Conservation (phyloP, 2,329 filamentous ascomycete species). For the Cadophora malorum region DNA sequence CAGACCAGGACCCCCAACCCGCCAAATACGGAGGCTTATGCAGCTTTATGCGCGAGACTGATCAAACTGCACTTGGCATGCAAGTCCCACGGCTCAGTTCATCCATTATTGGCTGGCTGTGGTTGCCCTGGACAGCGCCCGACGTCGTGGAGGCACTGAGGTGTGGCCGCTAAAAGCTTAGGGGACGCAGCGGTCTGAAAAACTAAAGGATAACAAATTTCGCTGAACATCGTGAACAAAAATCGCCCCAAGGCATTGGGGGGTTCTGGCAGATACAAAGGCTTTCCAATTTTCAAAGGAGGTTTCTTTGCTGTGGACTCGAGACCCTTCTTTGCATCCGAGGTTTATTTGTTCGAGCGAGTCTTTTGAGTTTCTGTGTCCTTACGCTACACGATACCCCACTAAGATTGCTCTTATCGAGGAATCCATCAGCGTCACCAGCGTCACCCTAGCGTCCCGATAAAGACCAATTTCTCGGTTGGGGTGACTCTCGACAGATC, state of each 20-base stretch:
- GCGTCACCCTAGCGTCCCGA: conserved; percentile 17
- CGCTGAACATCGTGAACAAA: conserved; percentile 13
- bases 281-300: background rate
- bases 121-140: conserved; percentile 22
- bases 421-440: conserved; percentile 10
- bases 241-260: conserved; percentile 10
- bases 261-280: conserved; percentile 5
- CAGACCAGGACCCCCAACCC: conserved; percentile 29
- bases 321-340: background rate
- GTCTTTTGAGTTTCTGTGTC: background rate
- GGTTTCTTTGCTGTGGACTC: background rate
- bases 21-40: conserved; percentile 25
- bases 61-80: conserved; percentile 24
- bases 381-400: conserved; percentile 14
- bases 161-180: conserved; percentile 23
- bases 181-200: conserved; percentile 27
- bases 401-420: conserved; percentile 24
- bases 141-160: conserved; percentile 15
- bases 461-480: conserved; percentile 21
- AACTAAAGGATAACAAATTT: conserved; percentile 25
- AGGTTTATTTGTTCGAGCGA: background rate
- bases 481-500: background rate
- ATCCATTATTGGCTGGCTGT: conserved; percentile 28
- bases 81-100: conserved; percentile 25
- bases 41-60: conserved; percentile 29